A percentile compares a stretch with the other conserved stretches of the same genome.
Conservation (phyloP, 768 basidiomycete genomes). For the Pisolithus sp. region DNA sequence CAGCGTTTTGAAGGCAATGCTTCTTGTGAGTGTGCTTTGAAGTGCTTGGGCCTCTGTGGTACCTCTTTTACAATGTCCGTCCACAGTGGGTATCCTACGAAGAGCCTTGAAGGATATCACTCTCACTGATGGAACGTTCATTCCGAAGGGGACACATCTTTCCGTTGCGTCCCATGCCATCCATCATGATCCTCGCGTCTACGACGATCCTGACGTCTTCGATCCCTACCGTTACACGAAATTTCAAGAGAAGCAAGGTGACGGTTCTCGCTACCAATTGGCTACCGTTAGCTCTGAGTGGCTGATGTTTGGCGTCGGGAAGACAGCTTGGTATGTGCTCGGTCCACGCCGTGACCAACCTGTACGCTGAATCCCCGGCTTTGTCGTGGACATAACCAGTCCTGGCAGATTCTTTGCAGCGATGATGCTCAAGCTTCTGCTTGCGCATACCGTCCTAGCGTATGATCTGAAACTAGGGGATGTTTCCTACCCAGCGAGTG, state of each 20-base stretch:
- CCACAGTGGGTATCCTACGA: slow-evolving; percentile 23
- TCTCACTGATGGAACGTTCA: slow-evolving; percentile 33
- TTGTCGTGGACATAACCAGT: slow-evolving; percentile 5
- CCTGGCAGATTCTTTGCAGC: slow-evolving; percentile 40
- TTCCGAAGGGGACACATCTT: slow-evolving; percentile 31
- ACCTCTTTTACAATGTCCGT: too few species aligned
- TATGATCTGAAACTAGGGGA: slow-evolving; percentile 44
- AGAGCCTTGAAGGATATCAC: slow-evolving; percentile 27
- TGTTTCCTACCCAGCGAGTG: too few species aligned
- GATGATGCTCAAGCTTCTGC: slow-evolving; percentile 32
- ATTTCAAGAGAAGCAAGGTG: too few species aligned
- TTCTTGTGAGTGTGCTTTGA: neutral
- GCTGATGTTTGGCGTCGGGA: slow-evolving; percentile 33
- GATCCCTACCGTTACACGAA: too few species aligned
- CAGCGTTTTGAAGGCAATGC: slow-evolving; percentile 25
- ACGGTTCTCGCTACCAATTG: slow-evolving; percentile 15
- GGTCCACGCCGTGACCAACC: neutral
- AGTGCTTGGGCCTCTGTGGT: too few species aligned
- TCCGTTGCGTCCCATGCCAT: slow-evolving; percentile 15
- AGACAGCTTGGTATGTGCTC: slow-evolving; percentile 19
- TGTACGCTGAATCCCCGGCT: neutral
- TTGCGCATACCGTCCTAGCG: slow-evolving; percentile 31
- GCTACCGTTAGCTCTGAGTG: slow-evolving; percentile 29
- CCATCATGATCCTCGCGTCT: slow-evolving; percentile 16
- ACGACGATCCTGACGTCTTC: slow-evolving; percentile 13